Conservation (phyloP, 805 yeast species). For the Yarrowia bubula region DNA sequence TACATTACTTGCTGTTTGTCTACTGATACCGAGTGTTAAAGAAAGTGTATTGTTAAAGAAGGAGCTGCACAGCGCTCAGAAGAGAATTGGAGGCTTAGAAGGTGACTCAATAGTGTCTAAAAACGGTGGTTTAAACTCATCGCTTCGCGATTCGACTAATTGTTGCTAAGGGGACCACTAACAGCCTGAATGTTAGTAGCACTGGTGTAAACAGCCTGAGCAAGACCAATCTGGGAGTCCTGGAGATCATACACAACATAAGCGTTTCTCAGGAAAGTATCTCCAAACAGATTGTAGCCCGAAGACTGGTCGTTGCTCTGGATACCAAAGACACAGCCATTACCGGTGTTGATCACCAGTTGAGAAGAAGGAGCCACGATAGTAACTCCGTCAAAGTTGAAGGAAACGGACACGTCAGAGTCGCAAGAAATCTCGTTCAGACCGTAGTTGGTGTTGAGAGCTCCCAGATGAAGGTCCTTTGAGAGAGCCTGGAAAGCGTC, state of each 20-base stretch:
- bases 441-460: constrained; percentile 10
- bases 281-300: constrained; percentile 46
- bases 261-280: constrained; percentile 59
- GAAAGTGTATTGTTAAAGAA: no score
- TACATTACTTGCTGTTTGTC: no score
- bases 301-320: constrained; percentile 35
- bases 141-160: no score
- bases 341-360: neutral
- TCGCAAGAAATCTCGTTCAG: constrained; percentile 11
- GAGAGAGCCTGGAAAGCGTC: neutral
- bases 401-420: constrained; percentile 26
- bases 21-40: no score
- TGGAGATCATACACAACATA: constrained; percentile 69
- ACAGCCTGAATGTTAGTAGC: constrained; percentile 33
- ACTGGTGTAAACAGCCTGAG: neutral
- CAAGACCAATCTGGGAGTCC: neutral
- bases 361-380: neutral
- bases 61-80: no score
- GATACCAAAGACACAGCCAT: constrained; percentile 34
- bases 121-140: no score
- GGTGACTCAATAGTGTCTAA: no score
- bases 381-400: constrained; percentile 27
- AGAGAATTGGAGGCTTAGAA: no score
- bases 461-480: neutral
- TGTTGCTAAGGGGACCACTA: constrained; percentile 25